Evolutionary conservation across 345 rosid genomes (phyloP).

Genomic region (Draba incana): DNA sequence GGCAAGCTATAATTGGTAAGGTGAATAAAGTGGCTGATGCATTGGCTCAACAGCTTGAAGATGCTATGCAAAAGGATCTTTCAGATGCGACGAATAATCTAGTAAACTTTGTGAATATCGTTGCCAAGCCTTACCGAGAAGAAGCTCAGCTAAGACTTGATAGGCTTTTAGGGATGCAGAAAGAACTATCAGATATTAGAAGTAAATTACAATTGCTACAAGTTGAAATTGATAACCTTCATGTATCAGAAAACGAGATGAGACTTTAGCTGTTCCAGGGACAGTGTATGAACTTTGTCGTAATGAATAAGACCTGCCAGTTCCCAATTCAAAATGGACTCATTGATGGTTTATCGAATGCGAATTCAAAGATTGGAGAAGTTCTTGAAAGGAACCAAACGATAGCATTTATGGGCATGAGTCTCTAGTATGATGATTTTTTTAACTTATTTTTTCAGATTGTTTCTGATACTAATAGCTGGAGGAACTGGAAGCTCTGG

Average conservation of each 20-base stretch:
- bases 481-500: constrained; percentile 24
- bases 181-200: constrained; percentile 53
- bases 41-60: constrained; percentile 74
- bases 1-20: constrained; percentile 61
- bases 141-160: constrained; percentile 72
- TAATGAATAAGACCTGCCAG: constrained; percentile 35
- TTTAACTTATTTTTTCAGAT: constrained; percentile 26
- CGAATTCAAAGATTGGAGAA: neutral
- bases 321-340: constrained; percentile 31
- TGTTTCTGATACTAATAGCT: constrained; percentile 10
- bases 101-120: constrained; percentile 55
- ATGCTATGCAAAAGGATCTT: constrained; percentile 89
- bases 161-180: constrained; percentile 53
- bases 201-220: constrained; percentile 53
- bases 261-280: constrained; percentile 33
- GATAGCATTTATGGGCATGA: constrained; percentile 11
- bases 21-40: constrained; percentile 68
- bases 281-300: constrained; percentile 31
- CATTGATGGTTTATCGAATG: neutral
- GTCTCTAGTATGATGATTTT: constrained; percentile 3
- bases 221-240: constrained; percentile 82
- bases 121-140: constrained; percentile 79
- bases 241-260: constrained; percentile 52
- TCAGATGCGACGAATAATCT: constrained; percentile 51
- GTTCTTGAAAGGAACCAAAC: constrained; percentile 7